Evolutionary conservation across 148 eudicot genomes (phyloP), one percentile per base, ranked within the genome.

Genomic region (Chenopodium album): DNA sequence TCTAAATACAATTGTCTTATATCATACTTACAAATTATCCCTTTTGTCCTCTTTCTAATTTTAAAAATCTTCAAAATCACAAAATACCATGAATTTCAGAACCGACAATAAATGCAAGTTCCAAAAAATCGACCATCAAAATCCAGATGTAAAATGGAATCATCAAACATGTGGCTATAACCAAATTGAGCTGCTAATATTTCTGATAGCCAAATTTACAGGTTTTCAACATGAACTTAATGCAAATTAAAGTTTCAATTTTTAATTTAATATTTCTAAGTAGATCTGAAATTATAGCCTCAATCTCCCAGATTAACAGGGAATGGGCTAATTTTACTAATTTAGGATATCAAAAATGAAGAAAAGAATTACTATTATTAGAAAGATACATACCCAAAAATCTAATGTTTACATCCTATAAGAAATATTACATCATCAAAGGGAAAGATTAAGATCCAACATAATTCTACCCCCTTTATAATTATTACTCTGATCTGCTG

Each of bases 381-480:
- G 37, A 67, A 26, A 47, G 37, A 67, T 48, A 47, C 31, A 74
- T 74, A 41, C 1, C 52, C 13, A 71, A 37, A 71, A 70, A 70
- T 70, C 75, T n/a, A 72, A 46, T 47, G 60, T 74, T 50, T 29
- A 73, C 22, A 74, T 2, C 9, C 28, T 46, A 31, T 31, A 50
- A 50, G 19, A 50, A 74, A 74, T 7, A 62, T 7, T 44, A 44
- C 73, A 34, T 17, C 16, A 50, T 82, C 77, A 87, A 84, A 87
- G 72, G 63, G 84, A 82, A 76, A 87, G 87, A 32, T 87, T 87
- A 37, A 87, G 89, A 80, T 87, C 85, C 73, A 87, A 79, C 8
- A 47, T 31, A 75, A 81, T 37, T 29, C 66, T 79, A 75, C 63
- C 76, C 68, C 66, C 71, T 60, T 77, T 76, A 56, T 23, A 41